Conservation (phyloP, 768 basidiomycete species). For the Tricholoma bakamatsutake region DNA sequence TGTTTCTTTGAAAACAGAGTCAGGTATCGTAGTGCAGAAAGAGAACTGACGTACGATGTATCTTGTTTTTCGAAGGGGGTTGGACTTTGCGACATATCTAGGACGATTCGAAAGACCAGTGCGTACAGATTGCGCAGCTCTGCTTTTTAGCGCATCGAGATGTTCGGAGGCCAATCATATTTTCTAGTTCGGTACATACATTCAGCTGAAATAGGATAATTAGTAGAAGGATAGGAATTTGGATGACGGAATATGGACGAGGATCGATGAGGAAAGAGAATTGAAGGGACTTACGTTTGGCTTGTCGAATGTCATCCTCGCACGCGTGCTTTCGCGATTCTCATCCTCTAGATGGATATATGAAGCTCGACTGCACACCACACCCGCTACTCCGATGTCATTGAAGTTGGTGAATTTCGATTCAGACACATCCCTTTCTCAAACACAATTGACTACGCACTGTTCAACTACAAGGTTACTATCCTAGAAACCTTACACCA, state of each 20-base stretch:
- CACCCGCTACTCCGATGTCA: too few relatives aligned
- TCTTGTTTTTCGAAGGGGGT: background rate
- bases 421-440: too few relatives aligned
- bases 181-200: too few relatives aligned
- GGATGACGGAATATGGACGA: too few relatives aligned
- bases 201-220: too few relatives aligned
- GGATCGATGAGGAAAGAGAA: too few relatives aligned
- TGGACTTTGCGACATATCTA: background rate
- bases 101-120: background rate
- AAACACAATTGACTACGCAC: background rate
- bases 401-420: too few relatives aligned
- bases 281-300: too few relatives aligned
- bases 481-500: background rate
- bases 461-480: too few relatives aligned
- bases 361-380: background rate
- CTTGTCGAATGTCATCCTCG: background rate
- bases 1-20: background rate
- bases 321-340: background rate
- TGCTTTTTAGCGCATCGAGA: slow-evolving; percentile 3
- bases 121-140: background rate
- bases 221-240: too few relatives aligned
- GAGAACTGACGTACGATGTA: background rate
- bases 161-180: background rate
- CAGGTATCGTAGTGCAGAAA: background rate
- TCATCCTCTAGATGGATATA: background rate